Base-by-base conservation (phyloP, 1,139 yeast genomes). In the Yamadazyma trypodendri region DNA sequence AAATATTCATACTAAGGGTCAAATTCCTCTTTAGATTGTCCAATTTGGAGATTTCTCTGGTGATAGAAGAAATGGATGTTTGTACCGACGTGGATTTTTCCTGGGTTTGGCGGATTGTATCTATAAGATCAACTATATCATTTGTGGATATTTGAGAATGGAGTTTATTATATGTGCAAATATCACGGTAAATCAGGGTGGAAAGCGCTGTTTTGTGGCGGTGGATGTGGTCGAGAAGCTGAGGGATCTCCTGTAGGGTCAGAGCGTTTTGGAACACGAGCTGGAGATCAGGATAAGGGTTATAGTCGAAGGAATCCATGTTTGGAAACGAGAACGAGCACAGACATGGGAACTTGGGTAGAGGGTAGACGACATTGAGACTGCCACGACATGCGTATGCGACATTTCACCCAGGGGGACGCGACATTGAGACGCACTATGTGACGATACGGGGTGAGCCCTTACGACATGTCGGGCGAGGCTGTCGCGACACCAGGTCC, bases 21-120 rank as follows among this genome's bases (percentile, higher is more conserved):
- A 92, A 65, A 56, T 92, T 92, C 55, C 78, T 79, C 64, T 92
- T 94, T 32, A 89, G 81, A 37, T 76, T 77, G 58, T 92, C 98
- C 42, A 92, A 68, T 25, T 74, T 68, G 49, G 87, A 85, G 41
- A 94, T 89, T 34, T 83, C 84, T 5, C 77, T 68, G 0, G 97
- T 90, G 76, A 88, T 84, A 10, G 59, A 61, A 8, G 81, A 68
- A 38, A 90, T 88, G 3, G 81, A 73, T 6, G 61, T 51, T 42
- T 85, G 90, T 0, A 95, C 84, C 2, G 42, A 34, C 2, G 44
- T 37, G 1, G 76, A 61, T 37, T 58, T 57, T 3, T 37, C 22
- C 41, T 63, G 63, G 17, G 70, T 57, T 7, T 44, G 39, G 4
- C 45, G 41, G 24, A 65, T 54, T 6, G 66, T 55, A 2, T 59